Base-by-base conservation (phyloP, 108 stramenopile genomes). In the Schizochytrium sp. region DNA sequence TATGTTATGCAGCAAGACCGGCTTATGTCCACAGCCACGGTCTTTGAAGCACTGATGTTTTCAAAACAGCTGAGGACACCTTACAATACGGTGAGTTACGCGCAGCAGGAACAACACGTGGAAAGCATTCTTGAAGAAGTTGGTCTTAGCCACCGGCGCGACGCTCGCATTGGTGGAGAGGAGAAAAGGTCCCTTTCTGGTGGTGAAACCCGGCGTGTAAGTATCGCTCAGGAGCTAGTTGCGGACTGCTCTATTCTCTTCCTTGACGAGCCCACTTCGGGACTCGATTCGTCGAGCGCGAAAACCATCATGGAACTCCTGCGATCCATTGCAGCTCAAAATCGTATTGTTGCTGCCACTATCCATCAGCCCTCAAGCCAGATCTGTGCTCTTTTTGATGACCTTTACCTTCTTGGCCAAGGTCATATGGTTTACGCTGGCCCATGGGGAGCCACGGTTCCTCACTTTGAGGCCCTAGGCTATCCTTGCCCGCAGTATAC, bases 1-100 rank as follows among this genome's bases (percentile, higher is more conserved):
- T 83, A 83, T 40, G 76, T 83, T 40, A 49, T 83, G 47, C 76
- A 83, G 76, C 76, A 83, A 5, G 76, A 83, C 76, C 40, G 76
- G 28, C 47, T 83, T 8, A 10, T 83, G 2, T 83, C 76, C 76
- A 55, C 76, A 53, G 76, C 76, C 5, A 83, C 76, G 7, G 76
- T 83, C 47, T 83, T 83, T 83, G 76, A 83, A 40, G 28, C 76
- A 8, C 76, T 83, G 28, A 83, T 83, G 76, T 83, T 83, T 2
- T 83, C 76, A n/a, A 55, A 55, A n/a, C 76, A 83, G 76, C 53
- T 83, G 1, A 47, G 76, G 50, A 83, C 76, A 49, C 49, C 49
- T 47, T 83, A 83, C 28, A 55, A 55, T 10, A 83, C 76, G 28
- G 10, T 55, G 15, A 38, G n/a, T n/a, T 49, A 83, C 47, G 76